A percentile compares a stretch with the other conserved stretches of the same genome.
phyloP scores from a whole-genome alignment of 768 basidiomycete genomes.

The Suillus cothurnatus region DNA sequence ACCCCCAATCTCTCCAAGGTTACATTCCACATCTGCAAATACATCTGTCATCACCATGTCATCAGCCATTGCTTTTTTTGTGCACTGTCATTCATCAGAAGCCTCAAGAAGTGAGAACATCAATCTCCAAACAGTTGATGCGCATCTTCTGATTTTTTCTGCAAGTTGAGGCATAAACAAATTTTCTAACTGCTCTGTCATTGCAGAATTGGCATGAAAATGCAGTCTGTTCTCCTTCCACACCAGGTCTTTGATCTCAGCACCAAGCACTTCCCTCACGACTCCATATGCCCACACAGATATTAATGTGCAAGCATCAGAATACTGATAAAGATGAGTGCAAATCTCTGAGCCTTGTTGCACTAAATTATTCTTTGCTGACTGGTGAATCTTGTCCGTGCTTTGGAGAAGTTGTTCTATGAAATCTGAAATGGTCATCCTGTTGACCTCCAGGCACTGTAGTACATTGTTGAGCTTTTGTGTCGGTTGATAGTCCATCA shows the following conservation, averaged over 20 bases:
- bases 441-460: too few relatives aligned
- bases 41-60: not conserved
- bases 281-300: too few relatives aligned
- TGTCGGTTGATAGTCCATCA: too few relatives aligned
- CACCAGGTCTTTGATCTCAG: not conserved
- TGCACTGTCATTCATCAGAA: not conserved
- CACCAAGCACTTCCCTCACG: not conserved
- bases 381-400: too few relatives aligned
- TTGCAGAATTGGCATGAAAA: not conserved
- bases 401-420: too few relatives aligned
- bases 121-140: not conserved
- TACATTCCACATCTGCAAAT: not conserved
- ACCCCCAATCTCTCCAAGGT: slow-evolving; percentile 1
- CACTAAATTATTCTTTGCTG: too few relatives aligned
- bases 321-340: too few relatives aligned
- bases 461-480: too few relatives aligned
- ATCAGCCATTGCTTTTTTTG: not conserved
- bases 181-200: not conserved
- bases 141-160: not conserved
- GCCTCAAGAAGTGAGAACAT: not conserved
- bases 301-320: too few relatives aligned
- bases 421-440: too few relatives aligned
- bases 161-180: slow-evolving; percentile 1
- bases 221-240: not conserved
- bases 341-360: too few relatives aligned